Evolutionary conservation across 306 rosid genomes (phyloP).

Genomic region (Benincasa hispida): DNA sequence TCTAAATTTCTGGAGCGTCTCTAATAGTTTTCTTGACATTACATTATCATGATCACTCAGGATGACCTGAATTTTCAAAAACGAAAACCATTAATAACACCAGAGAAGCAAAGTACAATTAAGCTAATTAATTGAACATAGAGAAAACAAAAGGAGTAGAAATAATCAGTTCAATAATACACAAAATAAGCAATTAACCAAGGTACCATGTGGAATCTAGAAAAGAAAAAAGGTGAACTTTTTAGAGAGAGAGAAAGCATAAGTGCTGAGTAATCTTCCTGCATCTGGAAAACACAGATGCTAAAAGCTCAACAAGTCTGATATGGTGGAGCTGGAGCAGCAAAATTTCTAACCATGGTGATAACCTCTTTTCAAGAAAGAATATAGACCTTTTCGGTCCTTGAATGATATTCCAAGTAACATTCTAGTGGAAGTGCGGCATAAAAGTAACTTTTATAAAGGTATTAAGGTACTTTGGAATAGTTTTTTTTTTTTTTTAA

Average conservation of each 20-base stretch:
- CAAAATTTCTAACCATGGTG: not conserved
- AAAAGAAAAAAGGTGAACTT: not conserved
- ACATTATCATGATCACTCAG: conserved; percentile 48
- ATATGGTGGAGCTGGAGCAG: not conserved
- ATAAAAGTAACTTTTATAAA: too few species aligned
- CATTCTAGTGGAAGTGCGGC: too few species aligned
- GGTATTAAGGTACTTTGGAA: too few species aligned
- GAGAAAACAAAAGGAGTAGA: not conserved
- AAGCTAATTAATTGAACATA: not conserved
- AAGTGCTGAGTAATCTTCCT: not conserved
- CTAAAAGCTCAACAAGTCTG: not conserved
- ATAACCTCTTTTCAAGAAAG: not conserved
- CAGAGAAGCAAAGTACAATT: not conserved
- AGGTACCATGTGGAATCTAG: not conserved
- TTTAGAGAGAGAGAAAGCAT: not conserved
- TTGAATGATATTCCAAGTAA: too few species aligned
- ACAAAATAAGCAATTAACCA: not conserved
- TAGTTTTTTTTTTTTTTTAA: too few species aligned
- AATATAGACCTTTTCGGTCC: too few species aligned
- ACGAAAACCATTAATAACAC: conserved; percentile 1
- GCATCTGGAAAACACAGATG: not conserved
- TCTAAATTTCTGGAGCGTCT: conserved; percentile 51
- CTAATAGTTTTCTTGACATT: conserved; percentile 73
- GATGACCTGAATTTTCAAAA: conserved; percentile 39
- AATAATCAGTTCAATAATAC: not conserved